Percentiles rank a stretch among this genome's conserved stretches.
Evolutionary conservation across 345 rosid species (phyloP).

Genomic region (Sisymbrium altissimum): DNA sequence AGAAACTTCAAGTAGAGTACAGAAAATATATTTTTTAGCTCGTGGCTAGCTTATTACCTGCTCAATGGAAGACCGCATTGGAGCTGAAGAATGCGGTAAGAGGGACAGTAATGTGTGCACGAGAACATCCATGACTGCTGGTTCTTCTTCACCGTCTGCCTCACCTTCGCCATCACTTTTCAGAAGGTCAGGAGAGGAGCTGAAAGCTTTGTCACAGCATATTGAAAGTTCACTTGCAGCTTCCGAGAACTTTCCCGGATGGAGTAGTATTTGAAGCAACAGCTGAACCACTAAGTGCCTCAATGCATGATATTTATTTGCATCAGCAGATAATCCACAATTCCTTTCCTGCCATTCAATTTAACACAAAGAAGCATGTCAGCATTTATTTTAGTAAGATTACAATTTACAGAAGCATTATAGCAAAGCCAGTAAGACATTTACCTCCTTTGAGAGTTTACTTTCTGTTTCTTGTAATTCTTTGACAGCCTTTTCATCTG

Average conservation of each 20-base stretch:
- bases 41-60: conserved; percentile 50
- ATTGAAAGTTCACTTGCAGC: conserved; percentile 77
- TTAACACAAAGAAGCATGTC: conserved; percentile 4
- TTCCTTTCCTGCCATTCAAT: conserved; percentile 65
- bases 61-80: conserved; percentile 82
- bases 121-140: conserved; percentile 85
- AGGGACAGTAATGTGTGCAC: conserved; percentile 84
- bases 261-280: conserved; percentile 83
- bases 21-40: not conserved
- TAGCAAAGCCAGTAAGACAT: conserved; percentile 4
- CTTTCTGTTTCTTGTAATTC: conserved; percentile 70
- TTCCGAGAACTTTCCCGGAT: conserved; percentile 77
- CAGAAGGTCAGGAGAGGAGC: conserved; percentile 49
- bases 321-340: conserved; percentile 38
- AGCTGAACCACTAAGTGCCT: conserved; percentile 80
- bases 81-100: conserved; percentile 88
- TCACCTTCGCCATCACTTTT: conserved; percentile 64
- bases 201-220: conserved; percentile 79
- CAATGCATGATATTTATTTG: conserved; percentile 58
- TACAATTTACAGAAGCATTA: conserved; percentile 8
- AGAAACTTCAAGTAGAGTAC: not conserved
- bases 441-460: conserved; percentile 71
- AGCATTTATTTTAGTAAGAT: not conserved
- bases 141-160: conserved; percentile 48
- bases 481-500: conserved; percentile 69